These are phyloP conservation scores for Panus rudis DNA, from an alignment of 768 basidiomycete genomes.

Conservation along the genomic window DNA sequence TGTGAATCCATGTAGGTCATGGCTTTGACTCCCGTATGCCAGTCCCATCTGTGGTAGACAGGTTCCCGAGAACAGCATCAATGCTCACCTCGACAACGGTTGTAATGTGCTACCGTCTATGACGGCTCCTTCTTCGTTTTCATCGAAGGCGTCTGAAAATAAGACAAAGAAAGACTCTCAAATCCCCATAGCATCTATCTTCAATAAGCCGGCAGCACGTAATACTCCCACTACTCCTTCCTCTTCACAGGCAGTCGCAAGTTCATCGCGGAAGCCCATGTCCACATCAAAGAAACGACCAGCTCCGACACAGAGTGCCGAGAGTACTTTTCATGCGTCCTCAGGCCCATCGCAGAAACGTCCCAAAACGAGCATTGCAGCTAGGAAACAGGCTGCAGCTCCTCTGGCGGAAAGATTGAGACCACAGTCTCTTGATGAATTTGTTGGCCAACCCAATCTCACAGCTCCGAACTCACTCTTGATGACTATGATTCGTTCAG, in stretches of 20 bases:
- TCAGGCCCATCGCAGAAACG: conserved; percentile 10
- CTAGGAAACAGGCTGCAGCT: conserved; percentile 23
- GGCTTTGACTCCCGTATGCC: neutral
- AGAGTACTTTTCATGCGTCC: neutral
- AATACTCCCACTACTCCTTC: conserved; percentile 2
- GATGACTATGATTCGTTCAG: conserved; percentile 40
- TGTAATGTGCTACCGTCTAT: no score
- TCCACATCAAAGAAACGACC: conserved; percentile 15
- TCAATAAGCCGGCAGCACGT: conserved; percentile 7
- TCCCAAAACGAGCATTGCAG: conserved; percentile 2
- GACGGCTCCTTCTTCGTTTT: neutral
- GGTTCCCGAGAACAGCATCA: conserved; percentile 19
- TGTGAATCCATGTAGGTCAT: no score
- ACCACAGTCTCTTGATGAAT: conserved; percentile 54
- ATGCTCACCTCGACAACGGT: conserved; percentile 20
- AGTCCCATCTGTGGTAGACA: conserved; percentile 21
- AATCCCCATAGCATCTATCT: conserved; percentile 16
- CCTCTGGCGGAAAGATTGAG: conserved; percentile 72
- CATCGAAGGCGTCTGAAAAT: conserved; percentile 1
- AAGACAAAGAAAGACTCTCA: conserved; percentile 2
- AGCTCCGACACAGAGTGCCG: no score
- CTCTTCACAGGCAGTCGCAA: conserved; percentile 3
- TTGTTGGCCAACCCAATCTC: conserved; percentile 67
- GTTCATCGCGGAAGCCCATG: no score
- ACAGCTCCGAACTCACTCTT: conserved; percentile 52